Evolutionary conservation across 2,329 filamentous ascomycete species (phyloP), one percentile per base, ranked within the genome.

Genomic region (Cordyceps fumosorosea): DNA sequence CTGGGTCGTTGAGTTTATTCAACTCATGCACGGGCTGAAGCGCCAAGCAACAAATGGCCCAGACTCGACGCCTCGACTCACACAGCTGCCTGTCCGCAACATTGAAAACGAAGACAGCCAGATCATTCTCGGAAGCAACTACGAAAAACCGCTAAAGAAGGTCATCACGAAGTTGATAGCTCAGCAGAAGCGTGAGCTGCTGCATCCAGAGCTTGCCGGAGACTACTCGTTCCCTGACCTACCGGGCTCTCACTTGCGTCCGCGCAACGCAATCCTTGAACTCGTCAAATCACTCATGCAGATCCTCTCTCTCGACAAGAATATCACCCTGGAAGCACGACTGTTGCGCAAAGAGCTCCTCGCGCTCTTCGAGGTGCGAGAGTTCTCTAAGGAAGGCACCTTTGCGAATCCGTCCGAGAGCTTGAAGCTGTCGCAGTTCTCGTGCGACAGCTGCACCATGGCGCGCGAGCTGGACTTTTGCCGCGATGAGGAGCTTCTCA

Each of bases 221-320:
- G 95, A 98, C 74, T 97, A 96, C 79, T 81, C 81, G 22, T 97
- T 98, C 77, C 95, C 95, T 0, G 73, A 80, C 2, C 84, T 96
- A 0, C 92, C 91, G 0, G 88, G 91, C 56, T 88, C 87, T 1
- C 86, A 91, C 69, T 64, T 74, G 67, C 37, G 66, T 61, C 60
- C 67, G 54, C 63, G 69, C 63, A 93, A 95, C 69, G 90, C 93
- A 0, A 86, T 91, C 0, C 83, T 99, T 0, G 93, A 98, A 74
- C 84, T 99, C 3, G 91, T 96, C 68, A 99, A 98, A 75, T 86
- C 85, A 20, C 83, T 99, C 50, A 96, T 96, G 86, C 93, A 98
- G 72, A 89, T 99, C 11, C 81, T 99, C 5, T 90, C 86, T 40
- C 84, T 99, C 0, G 95, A 96, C 76, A 95, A 93, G 74, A 91